Evolutionary conservation across 768 basidiomycete genomes (phyloP).

Genomic region (Chalciporus piperatus): DNA sequence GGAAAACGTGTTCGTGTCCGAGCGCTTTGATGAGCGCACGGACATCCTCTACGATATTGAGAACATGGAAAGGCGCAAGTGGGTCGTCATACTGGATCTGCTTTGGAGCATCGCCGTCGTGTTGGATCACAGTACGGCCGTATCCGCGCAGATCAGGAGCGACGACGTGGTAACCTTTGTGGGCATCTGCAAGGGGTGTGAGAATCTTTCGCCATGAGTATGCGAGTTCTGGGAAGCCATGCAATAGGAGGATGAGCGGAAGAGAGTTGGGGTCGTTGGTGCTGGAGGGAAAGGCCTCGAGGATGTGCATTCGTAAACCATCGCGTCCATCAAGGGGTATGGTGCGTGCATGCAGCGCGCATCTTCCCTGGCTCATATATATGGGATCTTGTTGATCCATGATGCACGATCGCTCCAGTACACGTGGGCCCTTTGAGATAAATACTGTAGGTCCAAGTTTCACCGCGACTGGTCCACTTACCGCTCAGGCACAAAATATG

Average conservation of each 20-base stretch:
- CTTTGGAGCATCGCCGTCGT: constrained; percentile 7
- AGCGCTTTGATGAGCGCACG: constrained; percentile 50
- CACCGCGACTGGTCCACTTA: background rate
- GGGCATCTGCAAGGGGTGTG: constrained; percentile 41
- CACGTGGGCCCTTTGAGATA: background rate
- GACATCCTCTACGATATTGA: constrained; percentile 52
- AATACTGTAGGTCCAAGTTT: constrained; percentile 11
- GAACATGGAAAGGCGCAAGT: constrained; percentile 45
- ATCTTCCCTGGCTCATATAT: constrained; percentile 13
- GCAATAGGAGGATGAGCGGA: constrained; percentile 55
- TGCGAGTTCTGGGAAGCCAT: constrained; percentile 66
- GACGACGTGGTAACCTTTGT: constrained; percentile 54
- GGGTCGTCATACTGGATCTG: constrained; percentile 46
- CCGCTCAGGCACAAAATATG: too few species aligned
- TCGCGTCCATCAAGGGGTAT: constrained; percentile 47
- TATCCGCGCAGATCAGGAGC: constrained; percentile 62
- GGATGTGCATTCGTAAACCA: constrained; percentile 39
- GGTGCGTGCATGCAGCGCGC: constrained; percentile 36
- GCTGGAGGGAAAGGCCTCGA: constrained; percentile 42
- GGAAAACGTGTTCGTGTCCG: constrained; percentile 43
- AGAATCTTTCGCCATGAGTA: constrained; percentile 66
- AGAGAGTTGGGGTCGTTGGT: constrained; percentile 20
- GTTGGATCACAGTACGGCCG: constrained; percentile 39
- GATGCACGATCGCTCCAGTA: constrained; percentile 13
- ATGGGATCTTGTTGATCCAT: constrained; percentile 17